Base-by-base conservation (phyloP, 345 rosid species). In the Excoecaria cochinchinensis region DNA sequence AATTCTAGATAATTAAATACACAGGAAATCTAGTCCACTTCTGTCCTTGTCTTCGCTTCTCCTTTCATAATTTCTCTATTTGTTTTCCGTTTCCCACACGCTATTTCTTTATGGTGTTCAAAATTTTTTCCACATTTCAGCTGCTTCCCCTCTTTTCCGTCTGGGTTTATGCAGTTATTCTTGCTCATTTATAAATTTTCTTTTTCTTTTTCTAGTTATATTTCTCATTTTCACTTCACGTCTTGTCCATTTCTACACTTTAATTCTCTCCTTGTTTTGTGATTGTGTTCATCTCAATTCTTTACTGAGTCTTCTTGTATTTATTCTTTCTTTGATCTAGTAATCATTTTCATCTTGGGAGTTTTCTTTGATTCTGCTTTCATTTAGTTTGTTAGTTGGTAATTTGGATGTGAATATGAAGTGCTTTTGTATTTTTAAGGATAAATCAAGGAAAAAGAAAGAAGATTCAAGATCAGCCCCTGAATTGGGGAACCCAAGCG, bases 391-490 rank as follows among this genome's bases (percentile, higher is more conserved):
- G n/a, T n/a, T n/a, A n/a, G n/a, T n/a, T n/a, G n/a, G n/a, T n/a
- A n/a, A n/a, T n/a, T n/a, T n/a, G n/a, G n/a, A n/a, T n/a, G n/a
- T n/a, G 16, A 68, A 36, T 5, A 87, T 88, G 91, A 84, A 69
- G 74, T 86, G 91, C 57, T 88, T 81, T 44, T 48, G 16, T 58
- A 48, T 76, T 15, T 87, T 89, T 84, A 90, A 85, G 74, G 78
- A 75, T 69, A 88, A 81, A 77, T 84, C 79, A 22, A 90, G 74
- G 82, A 19, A 31, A 79, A 80, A 84, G 82, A 82, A 81, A 46
- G 75, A 44, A 60, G 67, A 73, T 14, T 59, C 85, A 60, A 79
- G 69, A 16, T 88, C 97, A 72, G 87, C 91, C 70, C 93, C 95
- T 36, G 88, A 90, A 66, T 64, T 85, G 47, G 71, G 89, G 52